Evolutionary conservation across 2,329 filamentous ascomycete species (phyloP).

Genomic region (Achaetomium macrosporum): DNA sequence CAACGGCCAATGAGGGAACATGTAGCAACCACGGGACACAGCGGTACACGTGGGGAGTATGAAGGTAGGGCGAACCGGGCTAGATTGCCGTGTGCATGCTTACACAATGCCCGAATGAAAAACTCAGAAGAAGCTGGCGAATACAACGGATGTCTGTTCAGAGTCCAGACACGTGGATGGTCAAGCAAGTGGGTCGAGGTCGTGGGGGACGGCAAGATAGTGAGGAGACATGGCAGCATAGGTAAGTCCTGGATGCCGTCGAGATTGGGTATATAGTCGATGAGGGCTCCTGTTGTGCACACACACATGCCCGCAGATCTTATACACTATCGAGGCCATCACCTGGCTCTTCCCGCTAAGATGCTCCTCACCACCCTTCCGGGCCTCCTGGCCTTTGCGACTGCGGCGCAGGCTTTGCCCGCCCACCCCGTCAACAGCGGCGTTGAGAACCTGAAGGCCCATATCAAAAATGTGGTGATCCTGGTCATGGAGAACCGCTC

Average conservation of each 20-base stretch:
- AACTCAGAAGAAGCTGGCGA: too few relatives aligned
- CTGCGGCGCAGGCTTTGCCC: constrained; percentile 1
- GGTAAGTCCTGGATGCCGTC: neutral
- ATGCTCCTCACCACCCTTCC: neutral
- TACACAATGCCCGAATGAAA: too few relatives aligned
- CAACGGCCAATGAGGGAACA: too few relatives aligned
- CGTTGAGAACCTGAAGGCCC: constrained; percentile 25
- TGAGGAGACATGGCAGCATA: neutral
- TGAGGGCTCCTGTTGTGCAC: neutral
- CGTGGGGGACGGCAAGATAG: neutral
- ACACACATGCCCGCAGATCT: neutral
- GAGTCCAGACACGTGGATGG: neutral
- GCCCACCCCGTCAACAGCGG: constrained; percentile 9
- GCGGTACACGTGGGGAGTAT: too few relatives aligned
- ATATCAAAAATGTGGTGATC: constrained; percentile 45
- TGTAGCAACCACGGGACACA: too few relatives aligned
- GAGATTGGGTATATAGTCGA: neutral
- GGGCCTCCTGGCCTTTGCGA: constrained; percentile 6
- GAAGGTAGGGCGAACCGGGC: too few relatives aligned
- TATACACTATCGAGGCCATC: neutral
- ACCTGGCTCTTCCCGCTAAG: neutral
- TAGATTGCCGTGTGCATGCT: too few relatives aligned
- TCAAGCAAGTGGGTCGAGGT: neutral
- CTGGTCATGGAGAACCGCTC: constrained; percentile 43
- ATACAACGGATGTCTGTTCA: too few relatives aligned